Conservation (phyloP, 305 asterid genomes). For the Striga hermonthica region DNA sequence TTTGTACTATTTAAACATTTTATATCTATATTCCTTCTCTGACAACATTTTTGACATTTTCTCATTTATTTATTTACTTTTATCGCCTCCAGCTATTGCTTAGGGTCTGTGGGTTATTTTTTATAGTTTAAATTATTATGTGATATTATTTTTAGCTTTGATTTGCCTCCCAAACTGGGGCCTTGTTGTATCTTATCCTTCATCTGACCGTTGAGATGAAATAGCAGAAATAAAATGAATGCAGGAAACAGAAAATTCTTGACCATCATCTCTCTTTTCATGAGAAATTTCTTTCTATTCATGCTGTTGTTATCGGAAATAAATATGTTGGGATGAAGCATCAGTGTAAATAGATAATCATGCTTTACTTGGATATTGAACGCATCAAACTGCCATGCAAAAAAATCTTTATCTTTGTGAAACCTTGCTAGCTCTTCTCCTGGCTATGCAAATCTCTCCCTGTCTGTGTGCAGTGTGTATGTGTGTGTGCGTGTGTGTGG, state of each 20-base stretch:
- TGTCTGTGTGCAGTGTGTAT: too few relatives aligned
- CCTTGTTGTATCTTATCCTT: conserved; percentile 9
- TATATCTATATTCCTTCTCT: conserved; percentile 20
- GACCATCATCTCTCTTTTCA: conserved; percentile 22
- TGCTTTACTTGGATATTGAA: conserved; percentile 2
- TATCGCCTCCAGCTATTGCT: conserved; percentile 8
- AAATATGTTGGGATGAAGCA: conserved; percentile 4
- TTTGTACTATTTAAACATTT: conserved; percentile 29
- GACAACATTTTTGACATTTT: neutral
- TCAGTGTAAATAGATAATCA: conserved; percentile 17
- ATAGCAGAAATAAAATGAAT: conserved; percentile 12
- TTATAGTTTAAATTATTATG: neutral
- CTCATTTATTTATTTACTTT: neutral
- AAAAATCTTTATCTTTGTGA: neutral
- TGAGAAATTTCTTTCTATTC: conserved; percentile 10
- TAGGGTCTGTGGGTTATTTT: conserved; percentile 14
- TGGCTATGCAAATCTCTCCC: too few relatives aligned
- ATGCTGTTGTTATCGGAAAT: conserved; percentile 11
- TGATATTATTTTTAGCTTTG: conserved; percentile 1
- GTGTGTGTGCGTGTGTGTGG: too few relatives aligned
- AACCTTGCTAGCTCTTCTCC: too few relatives aligned
- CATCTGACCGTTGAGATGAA: conserved; percentile 2
- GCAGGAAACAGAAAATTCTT: conserved; percentile 15
- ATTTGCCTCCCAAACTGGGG: conserved; percentile 3
- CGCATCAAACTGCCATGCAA: conserved; percentile 12